phyloP scores from a whole-genome alignment of 148 eudicot genomes.

The Fagopyrum homotropicum region DNA sequence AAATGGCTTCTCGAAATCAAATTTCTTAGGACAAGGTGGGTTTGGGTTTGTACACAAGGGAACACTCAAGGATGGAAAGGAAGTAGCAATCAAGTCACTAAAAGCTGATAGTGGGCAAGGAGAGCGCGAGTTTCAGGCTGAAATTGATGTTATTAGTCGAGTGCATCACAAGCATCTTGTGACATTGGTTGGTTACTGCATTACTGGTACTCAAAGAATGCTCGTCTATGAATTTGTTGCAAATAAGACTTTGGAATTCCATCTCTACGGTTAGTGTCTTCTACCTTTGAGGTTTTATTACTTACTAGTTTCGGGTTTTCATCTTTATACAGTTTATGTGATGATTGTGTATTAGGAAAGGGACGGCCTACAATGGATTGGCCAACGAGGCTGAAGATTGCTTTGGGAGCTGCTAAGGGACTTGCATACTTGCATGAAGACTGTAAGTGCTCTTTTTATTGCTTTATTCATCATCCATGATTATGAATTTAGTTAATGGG shows the following conservation, averaged over 20 bases:
- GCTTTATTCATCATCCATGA: not conserved
- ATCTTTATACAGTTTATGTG: not conserved
- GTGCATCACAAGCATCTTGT: slow-evolving; percentile 99
- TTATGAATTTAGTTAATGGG: not conserved
- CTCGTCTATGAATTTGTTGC: slow-evolving; percentile 91
- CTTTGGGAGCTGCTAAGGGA: slow-evolving; percentile 80
- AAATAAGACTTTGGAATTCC: slow-evolving; percentile 75
- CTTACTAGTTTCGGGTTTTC: not conserved
- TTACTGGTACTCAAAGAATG: slow-evolving; percentile 58
- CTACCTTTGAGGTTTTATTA: not conserved
- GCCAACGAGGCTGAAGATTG: slow-evolving; percentile 60
- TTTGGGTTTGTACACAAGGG: slow-evolving; percentile 92
- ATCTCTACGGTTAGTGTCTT: slow-evolving; percentile 35
- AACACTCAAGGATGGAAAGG: slow-evolving; percentile 81
- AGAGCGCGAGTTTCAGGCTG: slow-evolving; percentile 92
- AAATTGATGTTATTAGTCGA: slow-evolving; percentile 92
- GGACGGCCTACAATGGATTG: slow-evolving; percentile 56
- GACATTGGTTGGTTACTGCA: slow-evolving; percentile 86
- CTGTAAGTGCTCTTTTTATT: slow-evolving; percentile 35
- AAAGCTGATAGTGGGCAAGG: slow-evolving; percentile 92
- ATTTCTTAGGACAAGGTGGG: slow-evolving; percentile 95
- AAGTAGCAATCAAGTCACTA: slow-evolving; percentile 83
- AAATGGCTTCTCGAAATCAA: slow-evolving; percentile 73
- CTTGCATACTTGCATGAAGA: slow-evolving; percentile 80
- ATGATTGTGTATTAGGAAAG: slow-evolving; percentile 37